Conservation (phyloP, 2,329 filamentous ascomycete species). For the Colletotrichum caudatum region DNA sequence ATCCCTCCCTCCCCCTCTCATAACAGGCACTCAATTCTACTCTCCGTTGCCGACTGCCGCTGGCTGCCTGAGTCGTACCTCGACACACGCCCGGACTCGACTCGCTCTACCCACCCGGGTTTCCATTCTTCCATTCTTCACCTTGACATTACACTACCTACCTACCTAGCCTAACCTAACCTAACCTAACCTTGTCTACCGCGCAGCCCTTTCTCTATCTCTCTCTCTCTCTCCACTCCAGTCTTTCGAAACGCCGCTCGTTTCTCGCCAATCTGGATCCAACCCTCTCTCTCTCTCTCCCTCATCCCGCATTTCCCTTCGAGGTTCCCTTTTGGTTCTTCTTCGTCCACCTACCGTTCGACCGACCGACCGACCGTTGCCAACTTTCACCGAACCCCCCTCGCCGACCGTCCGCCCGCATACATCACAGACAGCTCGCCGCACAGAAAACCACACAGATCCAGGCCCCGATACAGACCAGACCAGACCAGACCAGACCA, state of each 20-base stretch:
- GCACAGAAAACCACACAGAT: neutral
- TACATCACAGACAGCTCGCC: neutral
- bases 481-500: too few species aligned
- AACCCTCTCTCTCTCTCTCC: neutral
- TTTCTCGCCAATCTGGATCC: slow-evolving; percentile 9
- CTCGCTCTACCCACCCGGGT: slow-evolving; percentile 24
- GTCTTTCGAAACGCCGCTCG: slow-evolving; percentile 17
- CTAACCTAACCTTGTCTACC: neutral
- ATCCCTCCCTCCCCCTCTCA: slow-evolving; percentile 23
- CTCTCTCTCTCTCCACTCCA: neutral
- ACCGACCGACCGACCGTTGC: neutral
- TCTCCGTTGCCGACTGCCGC: neutral
- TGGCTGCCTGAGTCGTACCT: slow-evolving; percentile 32
- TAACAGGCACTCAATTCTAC: slow-evolving; percentile 11
- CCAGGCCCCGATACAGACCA: neutral
- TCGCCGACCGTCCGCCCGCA: slow-evolving; percentile 5
- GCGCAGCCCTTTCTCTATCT: neutral
- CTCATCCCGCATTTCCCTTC: slow-evolving; percentile 2
- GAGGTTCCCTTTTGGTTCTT: slow-evolving; percentile 2
- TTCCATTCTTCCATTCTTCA: slow-evolving; percentile 1
- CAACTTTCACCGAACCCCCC: neutral
- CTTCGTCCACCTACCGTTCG: neutral
- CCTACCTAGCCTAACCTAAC: too few species aligned
- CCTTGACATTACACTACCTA: slow-evolving; percentile 3
- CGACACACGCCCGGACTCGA: neutral